Percentiles rank a stretch among this genome's conserved stretches.
Evolutionary conservation across 2,329 filamentous ascomycete genomes (phyloP).

Genomic region (Plenodomus lindquistii): DNA sequence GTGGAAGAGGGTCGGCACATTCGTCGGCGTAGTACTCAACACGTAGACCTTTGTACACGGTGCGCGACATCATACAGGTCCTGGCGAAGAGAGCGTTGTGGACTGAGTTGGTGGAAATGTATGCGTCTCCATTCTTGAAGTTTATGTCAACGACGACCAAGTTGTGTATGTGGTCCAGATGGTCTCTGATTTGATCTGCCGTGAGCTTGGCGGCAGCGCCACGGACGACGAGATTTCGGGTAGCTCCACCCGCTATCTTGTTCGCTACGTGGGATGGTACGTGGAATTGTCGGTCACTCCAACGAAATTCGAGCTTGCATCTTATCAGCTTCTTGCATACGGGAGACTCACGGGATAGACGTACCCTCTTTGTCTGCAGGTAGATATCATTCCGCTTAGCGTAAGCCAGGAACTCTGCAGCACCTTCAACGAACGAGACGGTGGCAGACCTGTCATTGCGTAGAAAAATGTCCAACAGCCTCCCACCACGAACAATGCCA

Average conservation of each 20-base stretch:
- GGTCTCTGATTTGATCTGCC: conserved; percentile 66
- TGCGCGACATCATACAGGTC: conserved; percentile 73
- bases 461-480: conserved; percentile 70
- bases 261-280: conserved; percentile 65
- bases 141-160: conserved; percentile 68
- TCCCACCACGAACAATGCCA: conserved; percentile 68
- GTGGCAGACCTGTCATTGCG: conserved; percentile 64
- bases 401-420: conserved; percentile 64
- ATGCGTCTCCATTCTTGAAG: conserved; percentile 63
- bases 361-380: conserved; percentile 68
- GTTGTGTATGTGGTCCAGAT: conserved; percentile 83
- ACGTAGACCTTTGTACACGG: conserved; percentile 69
- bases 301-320: conserved; percentile 66
- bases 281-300: conserved; percentile 72
- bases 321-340: conserved; percentile 1
- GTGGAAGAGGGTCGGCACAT: conserved; percentile 64
- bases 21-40: conserved; percentile 76
- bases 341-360: conserved; percentile 24
- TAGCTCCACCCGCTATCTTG: conserved; percentile 68
- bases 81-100: conserved; percentile 74
- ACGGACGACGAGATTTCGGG: conserved; percentile 73
- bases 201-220: conserved; percentile 61
- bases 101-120: conserved; percentile 77
- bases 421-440: conserved; percentile 70
- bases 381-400: conserved; percentile 68